Evolutionary conservation across 2,329 filamentous ascomycete species (phyloP).

Genomic region (Alternaria angustiovoidea): DNA sequence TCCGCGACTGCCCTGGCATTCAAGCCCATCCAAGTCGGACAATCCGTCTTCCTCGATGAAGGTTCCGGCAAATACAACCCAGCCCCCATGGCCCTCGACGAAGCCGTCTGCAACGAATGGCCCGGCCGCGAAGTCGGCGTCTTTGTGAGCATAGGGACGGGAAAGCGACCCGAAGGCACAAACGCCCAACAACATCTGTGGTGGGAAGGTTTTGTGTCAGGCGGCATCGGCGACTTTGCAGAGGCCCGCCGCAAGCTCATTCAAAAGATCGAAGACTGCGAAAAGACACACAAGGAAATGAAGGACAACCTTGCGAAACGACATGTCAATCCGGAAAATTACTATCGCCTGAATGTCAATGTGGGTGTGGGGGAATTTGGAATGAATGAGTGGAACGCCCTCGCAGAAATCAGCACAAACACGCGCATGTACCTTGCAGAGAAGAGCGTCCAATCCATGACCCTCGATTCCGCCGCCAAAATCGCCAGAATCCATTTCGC

Average conservation of each 20-base stretch:
- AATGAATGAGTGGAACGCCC: slow-evolving; percentile 96
- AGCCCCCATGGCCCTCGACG: slow-evolving; percentile 82
- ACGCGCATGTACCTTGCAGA: slow-evolving; percentile 84
- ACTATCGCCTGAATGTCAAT: slow-evolving; percentile 96
- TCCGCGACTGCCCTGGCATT: slow-evolving; percentile 90
- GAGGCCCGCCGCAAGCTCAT: slow-evolving; percentile 87
- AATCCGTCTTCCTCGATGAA: slow-evolving; percentile 93
- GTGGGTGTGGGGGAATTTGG: slow-evolving; percentile 95
- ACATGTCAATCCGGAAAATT: slow-evolving; percentile 85
- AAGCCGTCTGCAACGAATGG: slow-evolving; percentile 93
- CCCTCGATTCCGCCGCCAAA: slow-evolving; percentile 77
- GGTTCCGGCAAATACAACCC: slow-evolving; percentile 93
- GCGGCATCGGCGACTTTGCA: slow-evolving; percentile 82
- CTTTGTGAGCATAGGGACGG: slow-evolving; percentile 93
- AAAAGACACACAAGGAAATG: slow-evolving; percentile 89
- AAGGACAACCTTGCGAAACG: slow-evolving; percentile 78
- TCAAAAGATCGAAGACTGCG: slow-evolving; percentile 92
- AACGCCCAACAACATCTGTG: slow-evolving; percentile 76
- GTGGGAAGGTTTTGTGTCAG: slow-evolving; percentile 86
- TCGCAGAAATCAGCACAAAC: slow-evolving; percentile 94
- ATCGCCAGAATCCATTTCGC: slow-evolving; percentile 83
- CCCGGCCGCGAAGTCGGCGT: slow-evolving; percentile 91
- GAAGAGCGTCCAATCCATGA: slow-evolving; percentile 77
- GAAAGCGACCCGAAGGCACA: slow-evolving; percentile 78
- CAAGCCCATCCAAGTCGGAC: slow-evolving; percentile 93